Conservation (phyloP, 2,329 filamentous ascomycete species). For the Lasiodiplodia citricola region DNA sequence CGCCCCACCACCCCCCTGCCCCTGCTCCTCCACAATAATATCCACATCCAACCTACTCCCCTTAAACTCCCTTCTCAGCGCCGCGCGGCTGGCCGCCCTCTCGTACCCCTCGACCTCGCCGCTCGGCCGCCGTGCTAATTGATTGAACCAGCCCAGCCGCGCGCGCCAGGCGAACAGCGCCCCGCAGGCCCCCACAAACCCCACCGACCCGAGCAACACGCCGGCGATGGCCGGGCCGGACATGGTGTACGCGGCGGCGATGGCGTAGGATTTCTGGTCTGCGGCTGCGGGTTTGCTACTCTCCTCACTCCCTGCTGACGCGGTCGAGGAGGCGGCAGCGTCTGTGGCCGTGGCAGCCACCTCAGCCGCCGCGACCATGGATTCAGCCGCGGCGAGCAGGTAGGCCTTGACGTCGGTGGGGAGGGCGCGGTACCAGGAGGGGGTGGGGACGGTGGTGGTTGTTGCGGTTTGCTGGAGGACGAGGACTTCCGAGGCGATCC, state of each 20-base stretch:
- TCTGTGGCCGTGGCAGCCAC: neutral
- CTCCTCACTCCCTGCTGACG: too few relatives aligned
- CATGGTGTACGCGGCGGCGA: conserved; percentile 1
- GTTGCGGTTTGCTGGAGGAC: conserved; percentile 33
- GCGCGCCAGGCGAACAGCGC: conserved; percentile 3
- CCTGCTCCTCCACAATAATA: neutral
- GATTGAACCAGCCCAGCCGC: neutral
- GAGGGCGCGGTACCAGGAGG: conserved; percentile 52
- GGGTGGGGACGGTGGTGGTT: conserved; percentile 49
- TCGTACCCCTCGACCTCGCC: neutral
- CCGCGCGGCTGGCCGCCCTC: neutral
- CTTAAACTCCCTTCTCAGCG: conserved; percentile 13
- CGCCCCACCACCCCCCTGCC: neutral
- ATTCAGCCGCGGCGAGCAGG: conserved; percentile 32
- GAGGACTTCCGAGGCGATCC: conserved; percentile 48
- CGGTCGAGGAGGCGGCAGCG: neutral
- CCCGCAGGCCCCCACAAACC: conserved; percentile 20
- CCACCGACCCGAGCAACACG: neutral
- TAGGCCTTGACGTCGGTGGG: conserved; percentile 52
- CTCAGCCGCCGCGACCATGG: neutral
- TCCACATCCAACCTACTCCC: conserved; percentile 13
- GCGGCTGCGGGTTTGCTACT: neutral
- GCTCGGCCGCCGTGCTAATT: neutral
- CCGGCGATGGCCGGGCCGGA: neutral
- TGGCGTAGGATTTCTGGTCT: neutral